Evolutionary conservation across 176 grass and related monocot genomes (phyloP), one percentile per base, ranked within the genome.

Genomic region (Tuctoria greenei): DNA sequence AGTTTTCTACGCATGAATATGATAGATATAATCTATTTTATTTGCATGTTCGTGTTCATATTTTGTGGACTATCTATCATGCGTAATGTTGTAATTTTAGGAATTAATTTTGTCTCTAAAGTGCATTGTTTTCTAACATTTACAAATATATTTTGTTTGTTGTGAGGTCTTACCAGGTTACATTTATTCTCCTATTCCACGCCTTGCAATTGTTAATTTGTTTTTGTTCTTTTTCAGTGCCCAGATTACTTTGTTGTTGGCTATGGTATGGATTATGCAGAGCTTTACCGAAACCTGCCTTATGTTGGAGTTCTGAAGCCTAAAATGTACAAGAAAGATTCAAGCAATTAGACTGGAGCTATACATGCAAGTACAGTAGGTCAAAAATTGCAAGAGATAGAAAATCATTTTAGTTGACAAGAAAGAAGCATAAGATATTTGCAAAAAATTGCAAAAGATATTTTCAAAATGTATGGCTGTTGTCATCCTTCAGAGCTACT

Each of bases 221-320:
- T 50, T 72, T 69, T 58, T 58, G n/a, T 25, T 25, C 27, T 21
- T 73, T 80, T 97, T 73, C 81, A 97, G 91, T 98, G 95, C 84
- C 95, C 95, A 4, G 89, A 94, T 84, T 88, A 49, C 47, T 94
- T 98, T 81, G 91, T 98, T 49, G 95, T 98, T 52, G 91, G 95
- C 41, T 98, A 98, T 63, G 95, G 95, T 83, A 84, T 94, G 87
- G 95, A 94, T 92, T 92, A 88, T 62, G 88, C 75, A 1, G 95
- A 98, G 74, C 82, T 94, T 37, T 98, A 98, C 63, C 87, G 94
- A 31, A 97, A 93, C 71, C 72, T 98, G 72, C 95, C 95, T 39
- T 94, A 82, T 73, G 27, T 98, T 34, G 91, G 95, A 55, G 88
- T 94, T 74, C 88, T 97, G 15, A 93, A 97, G 73, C 81, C 86